These are phyloP conservation scores for Tremella fuciformis DNA, from an alignment of 768 basidiomycete genomes.

Conservation along the genomic window DNA sequence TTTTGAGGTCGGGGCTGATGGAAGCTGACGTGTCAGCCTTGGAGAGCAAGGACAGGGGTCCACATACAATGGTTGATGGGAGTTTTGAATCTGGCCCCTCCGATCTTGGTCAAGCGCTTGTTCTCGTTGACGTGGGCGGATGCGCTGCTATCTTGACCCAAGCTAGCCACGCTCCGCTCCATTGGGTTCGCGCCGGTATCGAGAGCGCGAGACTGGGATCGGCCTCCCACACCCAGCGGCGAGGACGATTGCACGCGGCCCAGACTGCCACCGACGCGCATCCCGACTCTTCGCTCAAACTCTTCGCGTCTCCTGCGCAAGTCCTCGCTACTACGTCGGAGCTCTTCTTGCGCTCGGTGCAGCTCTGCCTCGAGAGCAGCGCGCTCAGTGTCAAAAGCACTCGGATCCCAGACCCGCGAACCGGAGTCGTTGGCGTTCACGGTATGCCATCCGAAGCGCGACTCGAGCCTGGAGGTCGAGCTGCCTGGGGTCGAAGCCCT, in stretches of 20 bases:
- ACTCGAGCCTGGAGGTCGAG: background rate
- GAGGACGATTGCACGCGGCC: background rate
- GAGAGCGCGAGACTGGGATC: too few relatives aligned
- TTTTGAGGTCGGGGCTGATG: slow-evolving; percentile 81
- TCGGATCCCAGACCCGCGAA: background rate
- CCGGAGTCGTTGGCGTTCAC: slow-evolving; percentile 2
- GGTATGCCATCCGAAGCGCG: slow-evolving; percentile 11
- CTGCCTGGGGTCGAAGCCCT: background rate
- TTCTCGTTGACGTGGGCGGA: background rate
- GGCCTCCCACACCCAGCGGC: too few relatives aligned
- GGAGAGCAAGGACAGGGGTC: background rate
- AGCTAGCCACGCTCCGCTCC: too few relatives aligned
- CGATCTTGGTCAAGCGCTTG: slow-evolving; percentile 38
- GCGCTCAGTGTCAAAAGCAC: background rate
- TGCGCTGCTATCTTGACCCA: background rate
- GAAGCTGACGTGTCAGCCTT: slow-evolving; percentile 60
- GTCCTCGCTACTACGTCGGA: slow-evolving; percentile 10
- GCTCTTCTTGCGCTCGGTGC: slow-evolving; percentile 9
- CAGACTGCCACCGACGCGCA: slow-evolving; percentile 13
- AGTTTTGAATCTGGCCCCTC: slow-evolving; percentile 39
- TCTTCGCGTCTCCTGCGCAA: slow-evolving; percentile 17
- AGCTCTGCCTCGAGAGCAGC: slow-evolving; percentile 16
- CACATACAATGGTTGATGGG: slow-evolving; percentile 51
- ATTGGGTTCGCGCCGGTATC: too few relatives aligned
- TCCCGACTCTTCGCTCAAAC: slow-evolving; percentile 24